Evolutionary conservation across 2,329 filamentous ascomycete species (phyloP).

Genomic region (Trichoderma oligosporum): DNA sequence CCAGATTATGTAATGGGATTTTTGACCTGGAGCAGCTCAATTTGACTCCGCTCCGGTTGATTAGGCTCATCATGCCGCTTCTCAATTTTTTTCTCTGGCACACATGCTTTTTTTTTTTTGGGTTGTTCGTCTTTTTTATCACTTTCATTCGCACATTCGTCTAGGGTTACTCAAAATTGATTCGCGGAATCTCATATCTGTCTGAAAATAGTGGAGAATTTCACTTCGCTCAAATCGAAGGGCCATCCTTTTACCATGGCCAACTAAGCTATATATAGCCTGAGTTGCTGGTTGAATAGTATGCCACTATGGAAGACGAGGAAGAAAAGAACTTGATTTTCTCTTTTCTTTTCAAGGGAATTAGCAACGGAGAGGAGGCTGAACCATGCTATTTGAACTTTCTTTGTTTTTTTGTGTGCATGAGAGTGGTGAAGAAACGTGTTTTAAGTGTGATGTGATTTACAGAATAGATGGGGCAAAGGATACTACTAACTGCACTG

Average conservation of each 20-base stretch:
- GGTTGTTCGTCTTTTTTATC: background rate
- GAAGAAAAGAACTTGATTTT: background rate
- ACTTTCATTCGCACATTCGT: slow-evolving; percentile 12
- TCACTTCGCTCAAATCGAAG: background rate
- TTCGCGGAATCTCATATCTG: background rate
- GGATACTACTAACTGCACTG: background rate
- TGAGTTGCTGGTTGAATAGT: background rate
- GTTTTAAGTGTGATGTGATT: slow-evolving; percentile 8
- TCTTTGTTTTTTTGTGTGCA: background rate
- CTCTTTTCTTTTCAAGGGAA: slow-evolving; percentile 4
- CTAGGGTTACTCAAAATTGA: slow-evolving; percentile 17
- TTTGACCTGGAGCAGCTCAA: background rate
- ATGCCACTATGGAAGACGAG: slow-evolving; percentile 3
- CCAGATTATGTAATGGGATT: slow-evolving; percentile 81
- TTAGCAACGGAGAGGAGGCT: slow-evolving; percentile 4
- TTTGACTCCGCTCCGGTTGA: background rate
- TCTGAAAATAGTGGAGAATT: background rate
- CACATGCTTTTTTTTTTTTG: background rate
- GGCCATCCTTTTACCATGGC: background rate
- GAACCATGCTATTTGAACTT: slow-evolving; percentile 5
- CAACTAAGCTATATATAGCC: background rate
- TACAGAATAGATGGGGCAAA: background rate
- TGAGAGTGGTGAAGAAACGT: slow-evolving; percentile 4
- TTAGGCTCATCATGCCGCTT: background rate
- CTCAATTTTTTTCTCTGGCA: background rate